Conservation (phyloP, 2,329 filamentous ascomycete genomes). For the Diaporthe capsici region DNA sequence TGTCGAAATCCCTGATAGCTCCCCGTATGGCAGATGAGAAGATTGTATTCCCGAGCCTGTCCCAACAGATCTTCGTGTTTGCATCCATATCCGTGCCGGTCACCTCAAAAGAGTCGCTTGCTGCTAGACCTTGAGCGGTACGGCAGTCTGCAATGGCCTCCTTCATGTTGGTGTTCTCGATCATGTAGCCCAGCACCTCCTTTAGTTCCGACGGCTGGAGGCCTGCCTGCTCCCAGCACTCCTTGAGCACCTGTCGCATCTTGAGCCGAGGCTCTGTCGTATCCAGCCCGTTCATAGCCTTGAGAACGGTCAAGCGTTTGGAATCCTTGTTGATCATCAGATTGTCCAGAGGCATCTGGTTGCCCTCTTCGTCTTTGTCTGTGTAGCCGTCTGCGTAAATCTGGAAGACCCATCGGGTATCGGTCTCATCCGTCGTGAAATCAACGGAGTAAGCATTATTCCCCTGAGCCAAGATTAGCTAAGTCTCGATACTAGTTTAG, state of each 20-base stretch:
- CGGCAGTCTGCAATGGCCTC: slow-evolving; percentile 9
- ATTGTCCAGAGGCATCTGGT: slow-evolving; percentile 1
- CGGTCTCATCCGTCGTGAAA: not conserved
- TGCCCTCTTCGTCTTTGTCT: not conserved
- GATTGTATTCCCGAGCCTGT: not conserved
- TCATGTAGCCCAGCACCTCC: slow-evolving; percentile 12
- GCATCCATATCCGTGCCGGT: not conserved
- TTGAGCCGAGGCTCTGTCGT: not conserved
- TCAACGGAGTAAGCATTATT: slow-evolving; percentile 8
- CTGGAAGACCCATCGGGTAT: not conserved
- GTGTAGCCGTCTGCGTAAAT: slow-evolving; percentile 11
- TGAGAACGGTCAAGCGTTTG: slow-evolving; percentile 2
- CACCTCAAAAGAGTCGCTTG: not conserved
- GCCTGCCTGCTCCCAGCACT: slow-evolving; percentile 10
- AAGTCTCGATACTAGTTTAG: not conserved
- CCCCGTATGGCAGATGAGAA: slow-evolving; percentile 7
- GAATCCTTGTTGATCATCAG: slow-evolving; percentile 7
- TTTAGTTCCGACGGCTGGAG: slow-evolving; percentile 10
- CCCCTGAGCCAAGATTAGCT: not conserved
- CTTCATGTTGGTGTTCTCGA: slow-evolving; percentile 1
- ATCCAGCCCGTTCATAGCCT: slow-evolving; percentile 1
- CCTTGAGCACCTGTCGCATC: slow-evolving; percentile 2
- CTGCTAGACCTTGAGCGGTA: not conserved
- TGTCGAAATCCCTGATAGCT: slow-evolving; percentile 12
- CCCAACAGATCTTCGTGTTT: not conserved